Evolutionary conservation across 2,329 filamentous ascomycete species (phyloP), one percentile per base, ranked within the genome.

Genomic region (Fusarium globosum): DNA sequence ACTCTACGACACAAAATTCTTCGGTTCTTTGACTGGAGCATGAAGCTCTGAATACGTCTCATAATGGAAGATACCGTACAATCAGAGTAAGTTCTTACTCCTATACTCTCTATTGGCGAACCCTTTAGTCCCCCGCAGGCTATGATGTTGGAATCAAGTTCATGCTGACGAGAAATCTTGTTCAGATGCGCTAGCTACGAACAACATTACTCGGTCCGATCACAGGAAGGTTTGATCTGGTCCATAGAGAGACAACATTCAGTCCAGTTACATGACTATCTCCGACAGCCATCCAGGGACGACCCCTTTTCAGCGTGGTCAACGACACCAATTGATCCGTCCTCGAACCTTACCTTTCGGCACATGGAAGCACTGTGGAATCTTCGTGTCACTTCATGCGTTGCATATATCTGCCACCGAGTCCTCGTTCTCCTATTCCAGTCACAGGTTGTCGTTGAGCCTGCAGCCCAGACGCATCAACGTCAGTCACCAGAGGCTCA

Each of bases 301-400:
- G 65, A 61, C 30, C 52, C 67, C 12, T 39, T 60, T 36, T 70
- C 67, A 16, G 20, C 18, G 18, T 56, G 59, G 38, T 18, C 42
- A 13, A 18, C 36, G 10, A 51, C 36, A 7, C 20, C 28, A 10
- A 35, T 23, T 11, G 21, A n/a, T 18, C 20, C 48, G 36, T 15
- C 7, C 20, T 20, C 36, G 21, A 30, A 16, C 5, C 21, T 38
- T 41, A 18, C 43, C 12, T 57, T 41, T 14, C 23, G 16, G 11
- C 35, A 23, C 12, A 35, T 36, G n/a, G 30, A 35, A n/a, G n/a
- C 15, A 12, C 43, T 55, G n/a, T 48, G 33, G 26, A 14, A 43
- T 35, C 9, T 28, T 26, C 36, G 12, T 15, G 36, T 51, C 23
- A 23, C 42, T 39, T 23, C 30, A 15, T 30, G n/a, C 13, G 38